These are phyloP conservation scores for Brassica cretica DNA, from an alignment of 345 rosid species.

Conservation along the genomic window DNA sequence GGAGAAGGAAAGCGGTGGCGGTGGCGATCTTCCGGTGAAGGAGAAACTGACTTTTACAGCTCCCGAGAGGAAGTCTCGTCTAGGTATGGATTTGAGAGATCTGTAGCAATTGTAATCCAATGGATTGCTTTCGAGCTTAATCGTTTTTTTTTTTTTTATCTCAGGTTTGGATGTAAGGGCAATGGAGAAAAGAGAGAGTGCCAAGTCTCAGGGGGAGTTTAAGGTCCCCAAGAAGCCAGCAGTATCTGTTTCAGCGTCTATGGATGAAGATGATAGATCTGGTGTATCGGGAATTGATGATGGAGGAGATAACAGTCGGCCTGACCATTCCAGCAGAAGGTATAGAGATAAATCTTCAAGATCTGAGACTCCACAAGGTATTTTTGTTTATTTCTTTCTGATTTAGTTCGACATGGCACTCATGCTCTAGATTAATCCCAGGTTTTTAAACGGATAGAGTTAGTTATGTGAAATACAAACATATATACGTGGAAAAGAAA, in stretches of 20 bases:
- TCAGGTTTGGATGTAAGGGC: slow-evolving; percentile 48
- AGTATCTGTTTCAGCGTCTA: slow-evolving; percentile 50
- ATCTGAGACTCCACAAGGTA: slow-evolving; percentile 44
- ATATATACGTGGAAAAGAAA: background rate
- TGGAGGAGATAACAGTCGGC: slow-evolving; percentile 35
- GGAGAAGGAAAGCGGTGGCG: slow-evolving; percentile 35
- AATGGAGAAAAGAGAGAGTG: slow-evolving; percentile 49
- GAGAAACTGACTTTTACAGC: slow-evolving; percentile 57
- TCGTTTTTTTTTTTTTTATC: background rate
- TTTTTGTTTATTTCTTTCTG: background rate
- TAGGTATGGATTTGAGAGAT: slow-evolving; percentile 43
- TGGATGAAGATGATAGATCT: slow-evolving; percentile 59
- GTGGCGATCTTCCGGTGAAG: slow-evolving; percentile 44
- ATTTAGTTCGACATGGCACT: slow-evolving; percentile 6
- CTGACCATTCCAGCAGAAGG: slow-evolving; percentile 46
- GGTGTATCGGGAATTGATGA: slow-evolving; percentile 33
- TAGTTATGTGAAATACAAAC: too few species aligned
- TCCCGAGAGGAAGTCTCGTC: slow-evolving; percentile 50
- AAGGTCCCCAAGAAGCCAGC: slow-evolving; percentile 59
- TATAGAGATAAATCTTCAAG: slow-evolving; percentile 54
- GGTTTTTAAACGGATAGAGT: background rate
- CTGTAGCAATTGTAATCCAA: background rate
- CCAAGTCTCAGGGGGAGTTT: slow-evolving; percentile 46
- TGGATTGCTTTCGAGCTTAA: background rate
- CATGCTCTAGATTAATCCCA: background rate